phyloP scores from a whole-genome alignment of 192 early-diverging fungal genomes.

The Spinellus fusiger region DNA sequence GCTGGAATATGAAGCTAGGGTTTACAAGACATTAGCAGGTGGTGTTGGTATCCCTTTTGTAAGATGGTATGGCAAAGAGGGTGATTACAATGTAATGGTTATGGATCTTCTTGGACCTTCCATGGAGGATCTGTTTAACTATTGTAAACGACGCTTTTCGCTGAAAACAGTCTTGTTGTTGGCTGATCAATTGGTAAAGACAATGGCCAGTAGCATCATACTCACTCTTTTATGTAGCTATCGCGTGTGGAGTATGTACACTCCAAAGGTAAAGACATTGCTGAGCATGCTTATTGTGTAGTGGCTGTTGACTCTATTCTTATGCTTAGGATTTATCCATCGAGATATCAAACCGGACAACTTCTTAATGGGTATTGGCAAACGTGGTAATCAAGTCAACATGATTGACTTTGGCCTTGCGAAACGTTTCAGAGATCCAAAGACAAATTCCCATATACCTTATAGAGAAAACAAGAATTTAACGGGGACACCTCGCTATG shows the following conservation, averaged over 20 bases:
- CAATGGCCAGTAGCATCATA: not conserved
- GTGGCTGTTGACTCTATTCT: not conserved
- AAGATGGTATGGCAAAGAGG: conserved; percentile 77
- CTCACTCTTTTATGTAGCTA: conserved; percentile 26
- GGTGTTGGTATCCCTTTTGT: conserved; percentile 89
- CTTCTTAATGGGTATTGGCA: conserved; percentile 84
- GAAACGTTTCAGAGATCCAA: conserved; percentile 80
- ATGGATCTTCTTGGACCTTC: conserved; percentile 86
- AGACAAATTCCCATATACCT: conserved; percentile 80
- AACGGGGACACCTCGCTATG: conserved; percentile 85
- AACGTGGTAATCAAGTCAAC: conserved; percentile 76
- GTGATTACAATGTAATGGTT: conserved; percentile 81
- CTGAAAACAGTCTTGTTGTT: conserved; percentile 82
- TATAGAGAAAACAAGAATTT: conserved; percentile 90
- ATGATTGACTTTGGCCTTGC: conserved; percentile 89
- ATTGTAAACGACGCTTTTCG: conserved; percentile 83
- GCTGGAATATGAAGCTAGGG: conserved; percentile 94
- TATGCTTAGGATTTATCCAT: conserved; percentile 63
- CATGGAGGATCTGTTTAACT: conserved; percentile 88
- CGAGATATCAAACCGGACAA: conserved; percentile 88
- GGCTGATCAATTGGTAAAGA: conserved; percentile 80
- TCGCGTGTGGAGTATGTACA: conserved; percentile 68
- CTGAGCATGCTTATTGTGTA: too few species aligned
- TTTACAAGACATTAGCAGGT: conserved; percentile 92
- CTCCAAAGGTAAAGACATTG: conserved; percentile 41